Conservation (phyloP, 2,329 filamentous ascomycete species). For the Colletotrichum chlorophyti region DNA sequence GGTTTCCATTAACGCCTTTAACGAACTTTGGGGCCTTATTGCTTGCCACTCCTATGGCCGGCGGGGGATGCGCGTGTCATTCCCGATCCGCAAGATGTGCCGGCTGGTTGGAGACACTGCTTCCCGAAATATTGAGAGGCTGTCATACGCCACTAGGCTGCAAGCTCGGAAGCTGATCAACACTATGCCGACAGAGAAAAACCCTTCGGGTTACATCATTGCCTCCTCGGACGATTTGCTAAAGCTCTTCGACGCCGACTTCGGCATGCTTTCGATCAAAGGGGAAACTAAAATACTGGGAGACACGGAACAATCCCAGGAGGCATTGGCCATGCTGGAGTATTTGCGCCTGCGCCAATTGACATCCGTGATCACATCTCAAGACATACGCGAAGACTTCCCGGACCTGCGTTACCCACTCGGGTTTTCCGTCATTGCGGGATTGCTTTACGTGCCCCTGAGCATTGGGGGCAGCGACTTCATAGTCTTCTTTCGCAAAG, state of each 20-base stretch:
- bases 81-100: constrained; percentile 92
- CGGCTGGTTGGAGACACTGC: constrained; percentile 85
- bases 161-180: constrained; percentile 90
- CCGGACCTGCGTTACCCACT: constrained; percentile 81
- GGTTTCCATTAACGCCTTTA: constrained; percentile 87
- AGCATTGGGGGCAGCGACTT: constrained; percentile 81
- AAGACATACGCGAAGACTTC: constrained; percentile 78
- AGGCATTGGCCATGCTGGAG: constrained; percentile 83
- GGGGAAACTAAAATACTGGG: constrained; percentile 92
- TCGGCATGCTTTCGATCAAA: constrained; percentile 81
- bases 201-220: constrained; percentile 88
- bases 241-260: constrained; percentile 86
- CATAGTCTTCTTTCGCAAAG: constrained; percentile 88
- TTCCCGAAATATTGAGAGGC: constrained; percentile 84
- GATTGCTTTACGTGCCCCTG: constrained; percentile 81
- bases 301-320: constrained; percentile 76
- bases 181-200: constrained; percentile 79
- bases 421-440: constrained; percentile 80
- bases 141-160: constrained; percentile 84
- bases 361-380: constrained; percentile 78
- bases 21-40: constrained; percentile 86
- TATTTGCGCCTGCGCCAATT: constrained; percentile 80
- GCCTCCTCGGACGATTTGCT: constrained; percentile 87
- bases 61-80: constrained; percentile 87
- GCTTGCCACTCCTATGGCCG: constrained; percentile 82